Evolutionary conservation across 257 asterid species (phyloP), one percentile per base, ranked within the genome.

Genomic region (Rhazya stricta): DNA sequence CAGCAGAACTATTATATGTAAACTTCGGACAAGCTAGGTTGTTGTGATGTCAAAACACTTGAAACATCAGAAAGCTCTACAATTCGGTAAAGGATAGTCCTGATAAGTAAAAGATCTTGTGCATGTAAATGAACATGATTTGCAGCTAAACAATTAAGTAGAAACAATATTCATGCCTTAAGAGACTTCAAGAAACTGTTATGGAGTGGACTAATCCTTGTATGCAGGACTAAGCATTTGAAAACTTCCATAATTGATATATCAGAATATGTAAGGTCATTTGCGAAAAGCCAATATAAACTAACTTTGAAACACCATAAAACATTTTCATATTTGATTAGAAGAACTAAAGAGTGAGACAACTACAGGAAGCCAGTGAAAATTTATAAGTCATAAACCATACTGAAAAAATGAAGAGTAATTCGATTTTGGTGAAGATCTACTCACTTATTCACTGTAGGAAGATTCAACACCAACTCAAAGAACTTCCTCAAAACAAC

Each of bases 1-100:
- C 98, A 0, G 97, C 97, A n/a, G 95, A 88, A 86, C 97, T 94
- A 70, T n/a, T 94, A 94, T 48, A 94, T 92, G 88, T 94, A 94
- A 94, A 82, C 56, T 94, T 97, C 9, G 98, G 97, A 75, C 97
- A 94, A n/a, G 43, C 84, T 85, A 6, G 98, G 98, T 84, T 94
- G 98, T 51, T 83, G 73, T n/a, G 91, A 85, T 69, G 92, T 85
- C 74, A 94, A 79, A 60, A 88, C 68, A 71, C 80, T 79, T 69
- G 90, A 61, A 76, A 94, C 91, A 66, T 92, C 95, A 4, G 86
- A 83, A 82, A 94, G 90, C 89, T 97, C 97, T 94, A 88, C 46
- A 71, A 78, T 81, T 78, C 65, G 70, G 67, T 15, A 82, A 61
- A 45, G 19, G 11, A 72, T n/a, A 30, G 30, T 48, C 58, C 46